These are phyloP conservation scores for Tinospora cordifolia DNA, from an alignment of 164 flowering plant species.

Conservation along the genomic window DNA sequence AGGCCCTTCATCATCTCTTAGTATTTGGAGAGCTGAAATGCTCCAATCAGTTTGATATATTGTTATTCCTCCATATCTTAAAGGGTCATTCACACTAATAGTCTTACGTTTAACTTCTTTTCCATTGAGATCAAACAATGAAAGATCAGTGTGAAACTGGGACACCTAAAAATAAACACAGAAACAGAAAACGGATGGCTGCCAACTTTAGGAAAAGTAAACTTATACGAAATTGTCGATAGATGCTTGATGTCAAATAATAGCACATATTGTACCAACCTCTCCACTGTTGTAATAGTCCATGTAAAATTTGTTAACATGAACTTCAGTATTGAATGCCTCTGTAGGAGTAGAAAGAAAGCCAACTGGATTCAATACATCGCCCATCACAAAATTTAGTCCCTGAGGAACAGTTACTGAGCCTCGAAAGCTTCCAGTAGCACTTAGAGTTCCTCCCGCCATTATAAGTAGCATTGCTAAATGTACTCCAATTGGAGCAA, in stretches of 20 bases:
- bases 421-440: conserved; percentile 84
- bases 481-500: conserved; percentile 96
- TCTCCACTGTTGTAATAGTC: conserved; percentile 89
- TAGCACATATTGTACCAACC: conserved; percentile 29
- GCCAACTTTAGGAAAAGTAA: not conserved
- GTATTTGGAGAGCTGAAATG: conserved; percentile 73
- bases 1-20: conserved; percentile 84
- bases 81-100: conserved; percentile 89
- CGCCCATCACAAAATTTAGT: conserved; percentile 80
- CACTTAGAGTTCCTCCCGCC: conserved; percentile 89
- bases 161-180: conserved; percentile 41
- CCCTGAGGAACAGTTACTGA: conserved; percentile 97
- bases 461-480: conserved; percentile 86
- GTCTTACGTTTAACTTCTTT: conserved; percentile 93
- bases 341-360: conserved; percentile 76
- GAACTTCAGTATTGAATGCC: conserved; percentile 86
- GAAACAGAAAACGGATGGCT: not conserved
- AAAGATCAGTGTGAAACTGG: conserved; percentile 84
- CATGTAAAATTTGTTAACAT: conserved; percentile 87
- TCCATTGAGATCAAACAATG: conserved; percentile 64
- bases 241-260: not conserved
- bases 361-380: conserved; percentile 72
- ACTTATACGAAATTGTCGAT: not conserved
- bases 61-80: conserved; percentile 83
- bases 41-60: conserved; percentile 98